Base-by-base conservation (phyloP, 2,329 filamentous ascomycete species). In the Immersiporthe knoxdaviesiana region DNA sequence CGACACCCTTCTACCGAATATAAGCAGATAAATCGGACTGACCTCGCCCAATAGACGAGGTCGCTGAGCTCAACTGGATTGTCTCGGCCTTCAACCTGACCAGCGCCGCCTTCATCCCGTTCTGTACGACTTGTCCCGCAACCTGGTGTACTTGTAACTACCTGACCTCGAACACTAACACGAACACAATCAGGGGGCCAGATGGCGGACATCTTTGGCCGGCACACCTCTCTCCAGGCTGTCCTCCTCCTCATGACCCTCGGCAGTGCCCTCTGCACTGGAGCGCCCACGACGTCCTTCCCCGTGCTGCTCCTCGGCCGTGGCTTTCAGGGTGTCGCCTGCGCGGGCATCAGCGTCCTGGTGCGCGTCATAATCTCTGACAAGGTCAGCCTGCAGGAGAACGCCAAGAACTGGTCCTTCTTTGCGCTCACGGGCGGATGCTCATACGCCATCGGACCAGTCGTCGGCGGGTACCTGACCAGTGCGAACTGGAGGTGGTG, bases 1-100 rank as follows among this genome's bases (percentile, higher is more conserved):
- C 35, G 50, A 44, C 30, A 50, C 39, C 10, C 3, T 8, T 21
- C 3, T 63, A n/a, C n/a, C n/a, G n/a, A n/a, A n/a, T n/a, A n/a
- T n/a, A n/a, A n/a, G 27, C 56, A 44, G 37, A 50, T n/a, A 3
- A 18, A 10, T 8, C 21, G 16, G 70, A 37, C 47, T 65, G 61
- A 63, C 41, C 41, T 32, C 16, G 2, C 37, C 10, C 7, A n/a
- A 18, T 66, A 84, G 84, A 82, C 70, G 76, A 88, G 75, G 75
- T 88, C 5, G 81, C 85, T 30, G 84, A 89, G 73, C 81, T 90
- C 5, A 91, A 90, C 75, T 91, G 89, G 88, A 90, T 92, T 74
- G 85, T 91, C n/a, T 89, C 90, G 0, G 83, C 88, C 4, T 92
- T 91, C 78, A 91, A 89, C 66, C 80, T 92, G 16, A 90, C 88